A percentile compares a stretch with the other conserved stretches of the same genome.
These are phyloP conservation scores for Fistulinella prunicolor DNA, from an alignment of 768 basidiomycete species.

Conservation along the genomic window DNA sequence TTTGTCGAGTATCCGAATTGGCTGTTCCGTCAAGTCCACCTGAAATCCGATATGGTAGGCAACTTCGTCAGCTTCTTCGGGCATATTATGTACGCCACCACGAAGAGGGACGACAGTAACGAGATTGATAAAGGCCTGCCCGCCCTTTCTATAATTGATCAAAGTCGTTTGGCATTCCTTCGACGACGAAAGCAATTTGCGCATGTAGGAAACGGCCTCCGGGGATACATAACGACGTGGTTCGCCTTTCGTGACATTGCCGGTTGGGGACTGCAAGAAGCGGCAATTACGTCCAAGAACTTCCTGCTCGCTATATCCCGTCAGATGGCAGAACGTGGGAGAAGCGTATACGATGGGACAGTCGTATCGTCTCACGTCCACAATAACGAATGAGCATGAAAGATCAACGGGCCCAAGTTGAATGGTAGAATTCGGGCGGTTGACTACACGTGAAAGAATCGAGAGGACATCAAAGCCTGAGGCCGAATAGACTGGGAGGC, in stretches of 20 bases:
- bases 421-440: constrained; percentile 70
- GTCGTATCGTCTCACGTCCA: constrained; percentile 79
- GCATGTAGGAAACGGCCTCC: constrained; percentile 63
- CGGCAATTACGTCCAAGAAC: constrained; percentile 89
- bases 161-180: constrained; percentile 89
- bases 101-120: constrained; percentile 86
- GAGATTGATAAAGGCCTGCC: constrained; percentile 85
- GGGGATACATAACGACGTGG: constrained; percentile 60
- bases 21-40: constrained; percentile 87
- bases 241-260: constrained; percentile 49
- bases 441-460: constrained; percentile 73
- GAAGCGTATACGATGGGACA: constrained; percentile 89
- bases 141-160: constrained; percentile 86
- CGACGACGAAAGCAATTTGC: constrained; percentile 59
- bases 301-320: constrained; percentile 71
- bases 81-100: constrained; percentile 49
- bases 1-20: constrained; percentile 76
- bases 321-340: constrained; percentile 75
- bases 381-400: constrained; percentile 88
- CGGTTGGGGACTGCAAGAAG: constrained; percentile 80
- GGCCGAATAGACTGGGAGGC: constrained; percentile 74
- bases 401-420: constrained; percentile 89
- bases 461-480: constrained; percentile 90
- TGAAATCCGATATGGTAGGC: constrained; percentile 95
- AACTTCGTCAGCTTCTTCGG: constrained; percentile 63